phyloP scores from a whole-genome alignment of 305 asterid genomes.

The Solanum hybrid region DNA sequence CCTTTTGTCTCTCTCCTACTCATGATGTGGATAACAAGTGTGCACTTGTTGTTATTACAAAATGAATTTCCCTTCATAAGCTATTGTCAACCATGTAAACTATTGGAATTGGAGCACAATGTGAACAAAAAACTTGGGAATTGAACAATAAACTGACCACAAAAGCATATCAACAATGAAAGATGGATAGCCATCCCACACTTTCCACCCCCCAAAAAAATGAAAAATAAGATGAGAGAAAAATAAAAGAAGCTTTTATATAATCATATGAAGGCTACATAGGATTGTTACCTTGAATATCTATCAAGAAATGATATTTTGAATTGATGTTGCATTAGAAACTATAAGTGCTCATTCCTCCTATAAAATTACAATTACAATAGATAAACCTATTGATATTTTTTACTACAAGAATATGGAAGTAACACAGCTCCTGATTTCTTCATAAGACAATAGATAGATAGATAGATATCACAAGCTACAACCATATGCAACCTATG shows the following conservation, averaged over 20 bases:
- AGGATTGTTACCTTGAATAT: not conserved
- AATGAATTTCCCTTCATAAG: not conserved
- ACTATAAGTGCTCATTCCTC: not conserved
- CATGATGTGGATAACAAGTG: not conserved
- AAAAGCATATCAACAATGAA: not conserved
- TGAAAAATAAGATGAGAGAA: not conserved
- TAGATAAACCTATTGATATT: not conserved
- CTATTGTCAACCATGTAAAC: not conserved
- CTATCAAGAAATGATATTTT: not conserved
- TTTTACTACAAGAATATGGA: not conserved
- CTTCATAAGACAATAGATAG: not conserved
- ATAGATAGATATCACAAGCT: not conserved
- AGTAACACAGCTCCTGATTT: not conserved
- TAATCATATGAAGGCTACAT: not conserved
- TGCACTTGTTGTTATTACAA: not conserved
- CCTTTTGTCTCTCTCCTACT: not conserved
- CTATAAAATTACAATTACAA: not conserved
- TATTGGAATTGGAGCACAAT: not conserved
- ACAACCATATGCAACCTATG: not conserved
- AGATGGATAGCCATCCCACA: not conserved
- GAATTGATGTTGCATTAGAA: not conserved
- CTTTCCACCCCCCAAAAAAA: not conserved
- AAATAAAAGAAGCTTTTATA: not conserved
- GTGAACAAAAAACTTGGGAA: not conserved
- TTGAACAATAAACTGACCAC: not conserved